Evolutionary conservation across 2,329 filamentous ascomycete species (phyloP), one percentile per base, ranked within the genome.

Genomic region (Aspergillus uvarum): DNA sequence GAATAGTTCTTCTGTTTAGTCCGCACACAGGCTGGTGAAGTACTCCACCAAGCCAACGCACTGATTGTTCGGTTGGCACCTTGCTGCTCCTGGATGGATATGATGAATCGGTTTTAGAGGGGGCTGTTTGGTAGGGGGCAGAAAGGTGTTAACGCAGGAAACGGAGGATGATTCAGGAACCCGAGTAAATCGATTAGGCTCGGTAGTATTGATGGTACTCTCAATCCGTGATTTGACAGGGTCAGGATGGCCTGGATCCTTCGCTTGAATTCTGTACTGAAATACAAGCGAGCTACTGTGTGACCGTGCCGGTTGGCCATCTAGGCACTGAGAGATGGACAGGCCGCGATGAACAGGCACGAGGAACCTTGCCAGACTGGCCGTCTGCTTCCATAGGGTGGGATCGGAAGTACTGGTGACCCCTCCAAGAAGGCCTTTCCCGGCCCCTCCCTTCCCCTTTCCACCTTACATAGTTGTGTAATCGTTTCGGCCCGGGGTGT

Each of bases 381-480:
- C 48, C 22, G 47, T 58, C 57, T 58, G 58, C 59, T 54, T 19
- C 38, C 38, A 44, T 38, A 19, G 38, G 38, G 14, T 59, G 59
- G 63, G 54, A 52, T 51, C 44, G 62, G 64, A 48, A 60, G 60
- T 55, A 62, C 59, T 50, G 58, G 60, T 63, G 63, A 52, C 62
- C 62, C 59, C 62, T 66, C 61, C 62, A 61, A 59, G 61, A 61
- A 47, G 56, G 51, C 59, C 55, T 42, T 47, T 56, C n/a, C 38
- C 48, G 54, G 59, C 67, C 68, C 67, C 67, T 69, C 68, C 63
- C 59, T 61, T 52, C 48, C 55, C 59, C 32, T 47, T 62, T 54
- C 56, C 26, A 55, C 51, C 56, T 59, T 63, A 61, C 32, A 59
- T 44, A 44, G 38, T 44, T n/a, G 38, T 57, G 60, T 65, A 63